These are phyloP conservation scores for Scutellaria barbata DNA, from an alignment of 257 asterid species.

Conservation along the genomic window DNA sequence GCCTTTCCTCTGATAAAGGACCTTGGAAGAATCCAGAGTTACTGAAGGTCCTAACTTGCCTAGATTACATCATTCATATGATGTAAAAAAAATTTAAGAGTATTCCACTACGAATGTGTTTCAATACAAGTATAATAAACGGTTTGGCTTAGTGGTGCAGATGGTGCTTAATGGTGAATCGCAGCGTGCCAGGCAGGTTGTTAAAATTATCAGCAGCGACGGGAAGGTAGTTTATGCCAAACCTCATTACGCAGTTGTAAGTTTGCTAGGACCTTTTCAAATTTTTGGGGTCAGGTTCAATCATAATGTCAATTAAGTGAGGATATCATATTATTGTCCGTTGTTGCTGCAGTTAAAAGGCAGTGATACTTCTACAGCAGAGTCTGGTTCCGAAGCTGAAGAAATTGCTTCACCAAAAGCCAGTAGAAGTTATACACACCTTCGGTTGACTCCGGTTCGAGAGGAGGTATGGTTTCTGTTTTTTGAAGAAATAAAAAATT, in stretches of 20 bases:
- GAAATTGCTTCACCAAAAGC: conserved; percentile 76
- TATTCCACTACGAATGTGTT: conserved; percentile 11
- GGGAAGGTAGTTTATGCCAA: conserved; percentile 96
- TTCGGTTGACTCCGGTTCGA: conserved; percentile 77
- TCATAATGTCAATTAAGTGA: conserved; percentile 16
- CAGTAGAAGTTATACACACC: conserved; percentile 53
- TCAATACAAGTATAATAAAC: conserved; percentile 23
- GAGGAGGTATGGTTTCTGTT: conserved; percentile 60
- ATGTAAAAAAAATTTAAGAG: background rate
- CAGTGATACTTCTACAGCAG: conserved; percentile 78
- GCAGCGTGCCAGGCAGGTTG: conserved; percentile 82
- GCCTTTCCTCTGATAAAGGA: conserved; percentile 84
- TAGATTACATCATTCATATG: conserved; percentile 8
- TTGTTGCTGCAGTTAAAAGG: conserved; percentile 56
- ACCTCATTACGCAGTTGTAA: conserved; percentile 79
- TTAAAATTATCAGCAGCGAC: conserved; percentile 85
- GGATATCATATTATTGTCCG: conserved; percentile 19
- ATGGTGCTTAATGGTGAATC: conserved; percentile 84
- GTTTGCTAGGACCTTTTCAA: conserved; percentile 23
- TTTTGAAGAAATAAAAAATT: background rate
- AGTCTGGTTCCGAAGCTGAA: conserved; percentile 87
- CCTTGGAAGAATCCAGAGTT: conserved; percentile 84
- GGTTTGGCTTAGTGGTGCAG: conserved; percentile 49
- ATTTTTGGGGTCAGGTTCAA: background rate
- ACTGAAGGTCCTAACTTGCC: conserved; percentile 55